A percentile compares a stretch with the other conserved stretches of the same genome.
These are phyloP conservation scores for Saccharomycopsis capsularis DNA, from an alignment of 805 yeast genomes.

Conservation along the genomic window DNA sequence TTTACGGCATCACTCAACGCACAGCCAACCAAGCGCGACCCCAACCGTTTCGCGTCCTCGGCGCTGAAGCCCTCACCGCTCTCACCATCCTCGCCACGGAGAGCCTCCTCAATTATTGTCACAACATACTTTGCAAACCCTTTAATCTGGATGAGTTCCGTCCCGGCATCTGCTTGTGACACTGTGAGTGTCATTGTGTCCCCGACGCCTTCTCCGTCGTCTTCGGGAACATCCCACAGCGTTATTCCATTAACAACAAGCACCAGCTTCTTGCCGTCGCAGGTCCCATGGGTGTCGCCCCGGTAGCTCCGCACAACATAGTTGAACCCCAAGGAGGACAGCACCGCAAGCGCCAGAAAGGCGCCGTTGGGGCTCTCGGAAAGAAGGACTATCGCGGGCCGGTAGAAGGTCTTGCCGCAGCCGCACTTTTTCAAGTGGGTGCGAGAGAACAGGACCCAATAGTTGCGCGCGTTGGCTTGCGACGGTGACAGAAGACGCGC, in stretches of 20 bases:
- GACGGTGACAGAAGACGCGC: background rate
- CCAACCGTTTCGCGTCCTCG: background rate
- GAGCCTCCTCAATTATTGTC: too few relatives aligned
- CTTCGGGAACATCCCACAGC: conserved; percentile 1
- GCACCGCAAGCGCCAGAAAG: background rate
- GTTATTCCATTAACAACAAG: conserved; percentile 5
- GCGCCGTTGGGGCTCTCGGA: background rate
- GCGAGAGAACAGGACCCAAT: conserved; percentile 33
- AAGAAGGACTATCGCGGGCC: conserved; percentile 28
- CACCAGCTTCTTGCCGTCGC: conserved; percentile 5
- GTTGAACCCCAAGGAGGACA: conserved; percentile 1
- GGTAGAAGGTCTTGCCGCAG: conserved; percentile 32
- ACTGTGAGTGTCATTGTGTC: background rate
- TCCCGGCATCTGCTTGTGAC: conserved; percentile 6
- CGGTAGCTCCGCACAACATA: background rate
- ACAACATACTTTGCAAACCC: conserved; percentile 4
- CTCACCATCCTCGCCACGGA: too few relatives aligned
- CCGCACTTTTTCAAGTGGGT: conserved; percentile 35
- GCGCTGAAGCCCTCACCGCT: background rate
- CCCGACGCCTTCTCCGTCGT: background rate
- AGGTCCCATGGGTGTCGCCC: background rate
- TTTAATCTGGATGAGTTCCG: conserved; percentile 4
- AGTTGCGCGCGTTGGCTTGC: conserved; percentile 21
- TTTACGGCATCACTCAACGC: background rate
- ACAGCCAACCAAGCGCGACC: background rate